phyloP scores from a whole-genome alignment of 2,329 filamentous ascomycete genomes.

The Pyrenophora tritici-repentis region DNA sequence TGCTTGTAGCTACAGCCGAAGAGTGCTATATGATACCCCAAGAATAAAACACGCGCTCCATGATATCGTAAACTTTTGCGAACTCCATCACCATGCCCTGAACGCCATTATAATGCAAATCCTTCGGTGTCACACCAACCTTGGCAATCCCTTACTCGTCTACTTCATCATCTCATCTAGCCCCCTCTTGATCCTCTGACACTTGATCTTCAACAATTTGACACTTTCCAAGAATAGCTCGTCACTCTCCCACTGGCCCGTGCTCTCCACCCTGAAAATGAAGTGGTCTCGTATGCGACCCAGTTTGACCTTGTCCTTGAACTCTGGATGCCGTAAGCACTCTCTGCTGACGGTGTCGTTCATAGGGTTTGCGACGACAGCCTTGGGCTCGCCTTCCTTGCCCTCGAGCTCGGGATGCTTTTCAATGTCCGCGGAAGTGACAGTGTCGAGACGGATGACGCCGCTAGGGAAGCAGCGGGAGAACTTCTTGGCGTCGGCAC shows the following conservation, averaged over 20 bases:
- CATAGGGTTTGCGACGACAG: constrained; percentile 85
- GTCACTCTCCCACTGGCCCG: constrained; percentile 93
- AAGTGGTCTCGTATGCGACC: constrained; percentile 93
- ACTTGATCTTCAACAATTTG: constrained; percentile 84
- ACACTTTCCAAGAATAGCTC: constrained; percentile 90
- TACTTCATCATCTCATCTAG: constrained; percentile 55
- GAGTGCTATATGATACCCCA: not conserved
- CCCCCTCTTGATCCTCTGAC: constrained; percentile 71
- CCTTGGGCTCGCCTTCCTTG: constrained; percentile 79
- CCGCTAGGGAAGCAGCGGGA: constrained; percentile 85
- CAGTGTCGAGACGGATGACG: constrained; percentile 78
- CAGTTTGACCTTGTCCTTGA: constrained; percentile 92
- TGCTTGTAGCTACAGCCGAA: not conserved
- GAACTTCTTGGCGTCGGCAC: constrained; percentile 87
- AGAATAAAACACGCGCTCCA: constrained; percentile 8
- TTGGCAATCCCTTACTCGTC: not conserved
- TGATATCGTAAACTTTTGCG: constrained; percentile 32
- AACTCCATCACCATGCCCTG: constrained; percentile 18
- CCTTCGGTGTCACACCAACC: not conserved
- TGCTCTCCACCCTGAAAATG: constrained; percentile 94
- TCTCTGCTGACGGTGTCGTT: constrained; percentile 95
- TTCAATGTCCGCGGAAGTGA: constrained; percentile 69
- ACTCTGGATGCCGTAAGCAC: constrained; percentile 87
- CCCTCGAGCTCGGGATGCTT: constrained; percentile 69
- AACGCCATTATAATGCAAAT: constrained; percentile 35